Conservation (phyloP, 2,329 filamentous ascomycete genomes). For the Apiospora sp. region DNA sequence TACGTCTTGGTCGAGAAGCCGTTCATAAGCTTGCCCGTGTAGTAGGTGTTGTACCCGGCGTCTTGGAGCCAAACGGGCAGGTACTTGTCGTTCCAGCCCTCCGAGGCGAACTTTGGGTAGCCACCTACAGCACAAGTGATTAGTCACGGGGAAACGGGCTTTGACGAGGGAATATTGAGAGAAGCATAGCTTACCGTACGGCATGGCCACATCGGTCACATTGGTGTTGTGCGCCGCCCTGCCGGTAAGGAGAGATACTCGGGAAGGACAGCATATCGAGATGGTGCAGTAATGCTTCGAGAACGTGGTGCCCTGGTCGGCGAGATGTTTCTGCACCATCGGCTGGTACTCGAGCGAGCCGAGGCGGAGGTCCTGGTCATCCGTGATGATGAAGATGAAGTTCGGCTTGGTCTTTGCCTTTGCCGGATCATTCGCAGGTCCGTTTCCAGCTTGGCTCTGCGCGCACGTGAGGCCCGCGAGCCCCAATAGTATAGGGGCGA, state of each 20-base stretch:
- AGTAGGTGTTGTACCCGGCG: slow-evolving; percentile 65
- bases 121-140: slow-evolving; percentile 45
- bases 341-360: slow-evolving; percentile 64
- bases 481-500: background rate
- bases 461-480: background rate
- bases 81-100: slow-evolving; percentile 63
- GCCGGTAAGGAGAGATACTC: slow-evolving; percentile 66
- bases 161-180: no score
- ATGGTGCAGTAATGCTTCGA: slow-evolving; percentile 65
- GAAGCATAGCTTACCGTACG: slow-evolving; percentile 57
- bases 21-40: slow-evolving; percentile 66
- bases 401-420: slow-evolving; percentile 47
- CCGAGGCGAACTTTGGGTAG: slow-evolving; percentile 60
- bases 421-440: background rate
- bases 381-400: slow-evolving; percentile 67
- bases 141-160: background rate
- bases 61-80: slow-evolving; percentile 65
- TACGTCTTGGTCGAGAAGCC: slow-evolving; percentile 51
- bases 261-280: slow-evolving; percentile 63
- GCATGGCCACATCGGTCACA: slow-evolving; percentile 60
- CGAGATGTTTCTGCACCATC: slow-evolving; percentile 57
- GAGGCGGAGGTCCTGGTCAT: slow-evolving; percentile 67
- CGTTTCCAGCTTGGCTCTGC: background rate
- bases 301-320: slow-evolving; percentile 61
- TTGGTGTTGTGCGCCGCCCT: slow-evolving; percentile 70